Evolutionary conservation across 179 eudicot species (phyloP), one percentile per base, ranked within the genome.

Genomic region (Pouteria campechiana): DNA sequence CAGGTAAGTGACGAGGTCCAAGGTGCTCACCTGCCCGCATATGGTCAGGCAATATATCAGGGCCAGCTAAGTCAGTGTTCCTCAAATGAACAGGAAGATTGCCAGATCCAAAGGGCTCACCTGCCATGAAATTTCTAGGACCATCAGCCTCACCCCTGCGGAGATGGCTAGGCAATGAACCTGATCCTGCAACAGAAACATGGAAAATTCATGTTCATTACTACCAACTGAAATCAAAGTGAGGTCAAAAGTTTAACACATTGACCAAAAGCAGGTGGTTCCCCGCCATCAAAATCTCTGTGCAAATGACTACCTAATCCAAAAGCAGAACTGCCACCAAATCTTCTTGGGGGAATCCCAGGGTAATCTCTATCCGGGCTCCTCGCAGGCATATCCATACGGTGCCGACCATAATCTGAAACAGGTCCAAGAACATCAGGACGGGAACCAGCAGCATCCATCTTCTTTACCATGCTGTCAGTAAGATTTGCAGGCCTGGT

Each of bases 321-420:
- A 36, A 53, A 49, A 43, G 54, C 50, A 48, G 51, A 42, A 38
- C 49, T 41, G 25, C 67, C 65, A 19, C 75, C 84, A 64, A 68
- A 60, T 36, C 65, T 44, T 43, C 55, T 68, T 21, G 80, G 44
- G 30, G 78, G 74, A 43, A 70, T 66, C 43, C 72, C 67, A 38
- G 51, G 25, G 61, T 63, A 67, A 28, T 73, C 89, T 56, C 81
- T 61, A 49, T 77, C 85, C 14, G 82, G 96, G 59, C 93, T 89
- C 59, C 71, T 60, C 18, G 71, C 70, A 36, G 73, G 25, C 39
- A 61, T 44, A 44, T 86, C 89, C 66, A 72, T 50, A 28, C 54
- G 80, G 49, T 60, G 78, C n/a, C 55, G 73, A 42, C 70, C 82
- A 62, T 74, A 79, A 39, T 65, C 88, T 71, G 73, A 65, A 21